Conservation (phyloP, 148 eudicot species). For the Polygonum aviculare region DNA sequence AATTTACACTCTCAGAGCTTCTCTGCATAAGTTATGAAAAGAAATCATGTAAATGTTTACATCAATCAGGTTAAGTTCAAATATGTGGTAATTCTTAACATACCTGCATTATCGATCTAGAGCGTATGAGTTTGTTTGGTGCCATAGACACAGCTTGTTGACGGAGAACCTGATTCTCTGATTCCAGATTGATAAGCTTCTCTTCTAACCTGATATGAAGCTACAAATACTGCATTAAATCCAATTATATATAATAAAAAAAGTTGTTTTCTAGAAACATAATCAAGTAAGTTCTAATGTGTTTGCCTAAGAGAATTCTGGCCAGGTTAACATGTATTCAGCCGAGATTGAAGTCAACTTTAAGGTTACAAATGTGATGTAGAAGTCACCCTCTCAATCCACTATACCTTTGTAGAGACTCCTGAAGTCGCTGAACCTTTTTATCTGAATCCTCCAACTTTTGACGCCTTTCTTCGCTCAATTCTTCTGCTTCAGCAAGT, state of each 20-base stretch:
- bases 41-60: neutral
- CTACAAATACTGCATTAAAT: neutral
- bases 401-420: slow-evolving; percentile 55
- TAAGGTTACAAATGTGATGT: neutral
- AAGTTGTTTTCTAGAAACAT: neutral
- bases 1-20: slow-evolving; percentile 66
- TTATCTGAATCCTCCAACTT: slow-evolving; percentile 77
- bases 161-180: slow-evolving; percentile 95
- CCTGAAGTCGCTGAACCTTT: slow-evolving; percentile 59
- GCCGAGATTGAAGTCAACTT: neutral
- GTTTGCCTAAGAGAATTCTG: neutral
- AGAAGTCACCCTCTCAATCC: neutral
- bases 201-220: slow-evolving; percentile 62
- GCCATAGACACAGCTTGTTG: slow-evolving; percentile 96
- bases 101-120: slow-evolving; percentile 93
- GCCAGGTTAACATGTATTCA: neutral
- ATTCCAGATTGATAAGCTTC: slow-evolving; percentile 76
- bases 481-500: slow-evolving; percentile 42
- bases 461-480: slow-evolving; percentile 48
- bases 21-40: slow-evolving; percentile 48
- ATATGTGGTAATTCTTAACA: neutral
- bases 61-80: neutral
- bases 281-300: neutral
- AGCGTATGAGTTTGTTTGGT: slow-evolving; percentile 86
- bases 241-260: neutral